Percentiles rank a stretch among this genome's conserved stretches.
Evolutionary conservation across 331 rosid species (phyloP).

Genomic region (Spiraea crenata): DNA sequence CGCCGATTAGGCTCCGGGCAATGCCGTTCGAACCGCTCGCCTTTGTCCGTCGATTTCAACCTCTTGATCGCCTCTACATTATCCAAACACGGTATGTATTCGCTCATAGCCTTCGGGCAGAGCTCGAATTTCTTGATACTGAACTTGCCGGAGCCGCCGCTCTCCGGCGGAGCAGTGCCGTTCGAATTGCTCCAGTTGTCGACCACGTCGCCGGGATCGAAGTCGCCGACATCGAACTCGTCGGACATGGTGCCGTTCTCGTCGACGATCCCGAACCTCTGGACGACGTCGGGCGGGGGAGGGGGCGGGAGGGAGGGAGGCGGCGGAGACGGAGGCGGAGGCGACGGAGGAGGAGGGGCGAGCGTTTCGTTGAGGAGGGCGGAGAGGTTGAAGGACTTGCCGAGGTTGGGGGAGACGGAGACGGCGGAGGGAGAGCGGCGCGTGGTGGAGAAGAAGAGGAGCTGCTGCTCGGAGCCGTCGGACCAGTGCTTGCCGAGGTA

Average conservation of each 20-base stretch:
- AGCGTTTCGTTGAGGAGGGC: constrained; percentile 32
- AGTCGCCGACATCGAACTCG: constrained; percentile 73
- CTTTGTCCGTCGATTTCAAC: constrained; percentile 54
- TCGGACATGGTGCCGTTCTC: constrained; percentile 89
- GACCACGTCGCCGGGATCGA: constrained; percentile 45
- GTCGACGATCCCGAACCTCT: constrained; percentile 65
- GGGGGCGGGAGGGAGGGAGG: constrained; percentile 31
- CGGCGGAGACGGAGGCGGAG: neutral
- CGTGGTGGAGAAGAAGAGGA: constrained; percentile 57
- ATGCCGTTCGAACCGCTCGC: constrained; percentile 79
- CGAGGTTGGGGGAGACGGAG: constrained; percentile 59
- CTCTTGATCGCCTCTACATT: constrained; percentile 56
- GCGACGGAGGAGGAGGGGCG: constrained; percentile 4
- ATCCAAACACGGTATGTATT: constrained; percentile 89
- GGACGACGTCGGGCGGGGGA: constrained; percentile 28
- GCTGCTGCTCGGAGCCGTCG: constrained; percentile 48
- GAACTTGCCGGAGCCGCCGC: constrained; percentile 27
- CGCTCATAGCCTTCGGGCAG: constrained; percentile 57
- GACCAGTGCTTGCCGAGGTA: constrained; percentile 80
- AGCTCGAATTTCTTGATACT: constrained; percentile 39
- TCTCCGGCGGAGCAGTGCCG: constrained; percentile 23
- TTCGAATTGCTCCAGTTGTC: constrained; percentile 47
- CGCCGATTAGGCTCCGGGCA: constrained; percentile 54
- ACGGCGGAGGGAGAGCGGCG: constrained; percentile 31
- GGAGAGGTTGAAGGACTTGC: constrained; percentile 45